Conservation (phyloP, 2,329 filamentous ascomycete species). For the Arthrobotrys pseudoclavata region DNA sequence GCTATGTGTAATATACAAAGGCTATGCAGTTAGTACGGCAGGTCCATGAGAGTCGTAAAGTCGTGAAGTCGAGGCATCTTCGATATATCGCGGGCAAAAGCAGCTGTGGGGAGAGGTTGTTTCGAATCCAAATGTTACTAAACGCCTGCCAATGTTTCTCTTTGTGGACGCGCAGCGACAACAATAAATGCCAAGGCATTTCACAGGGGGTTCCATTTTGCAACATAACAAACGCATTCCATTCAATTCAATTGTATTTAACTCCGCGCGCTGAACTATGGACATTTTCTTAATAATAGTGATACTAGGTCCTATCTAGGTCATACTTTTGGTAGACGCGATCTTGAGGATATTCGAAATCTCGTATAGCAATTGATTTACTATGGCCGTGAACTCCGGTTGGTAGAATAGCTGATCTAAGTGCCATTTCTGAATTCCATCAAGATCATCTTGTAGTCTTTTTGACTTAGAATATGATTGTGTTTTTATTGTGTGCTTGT, state of each 20-base stretch:
- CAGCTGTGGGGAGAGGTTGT: conserved; percentile 39
- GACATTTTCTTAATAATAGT: not conserved
- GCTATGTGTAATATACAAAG: conserved; percentile 21
- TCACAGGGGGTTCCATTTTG: not conserved
- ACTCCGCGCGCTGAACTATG: not conserved
- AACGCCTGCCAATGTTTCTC: not conserved
- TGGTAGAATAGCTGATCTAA: too few species aligned
- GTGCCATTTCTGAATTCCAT: too few species aligned
- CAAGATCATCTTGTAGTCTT: too few species aligned
- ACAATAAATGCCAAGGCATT: conserved; percentile 42
- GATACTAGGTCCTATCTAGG: not conserved
- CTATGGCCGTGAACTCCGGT: too few species aligned
- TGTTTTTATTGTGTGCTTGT: too few species aligned
- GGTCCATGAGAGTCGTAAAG: conserved; percentile 34
- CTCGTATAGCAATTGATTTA: too few species aligned
- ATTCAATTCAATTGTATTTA: not conserved
- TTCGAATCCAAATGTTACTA: not conserved
- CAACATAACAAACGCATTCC: conserved; percentile 27
- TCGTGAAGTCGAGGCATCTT: conserved; percentile 48
- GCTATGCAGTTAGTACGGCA: conserved; percentile 28
- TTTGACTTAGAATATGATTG: too few species aligned
- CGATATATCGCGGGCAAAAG: conserved; percentile 11
- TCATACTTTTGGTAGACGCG: too few species aligned
- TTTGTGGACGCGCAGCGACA: conserved; percentile 47
- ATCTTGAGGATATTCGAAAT: too few species aligned